Evolutionary conservation across 2,329 filamentous ascomycete species (phyloP).

Genomic region (Colletotrichum trifolii): DNA sequence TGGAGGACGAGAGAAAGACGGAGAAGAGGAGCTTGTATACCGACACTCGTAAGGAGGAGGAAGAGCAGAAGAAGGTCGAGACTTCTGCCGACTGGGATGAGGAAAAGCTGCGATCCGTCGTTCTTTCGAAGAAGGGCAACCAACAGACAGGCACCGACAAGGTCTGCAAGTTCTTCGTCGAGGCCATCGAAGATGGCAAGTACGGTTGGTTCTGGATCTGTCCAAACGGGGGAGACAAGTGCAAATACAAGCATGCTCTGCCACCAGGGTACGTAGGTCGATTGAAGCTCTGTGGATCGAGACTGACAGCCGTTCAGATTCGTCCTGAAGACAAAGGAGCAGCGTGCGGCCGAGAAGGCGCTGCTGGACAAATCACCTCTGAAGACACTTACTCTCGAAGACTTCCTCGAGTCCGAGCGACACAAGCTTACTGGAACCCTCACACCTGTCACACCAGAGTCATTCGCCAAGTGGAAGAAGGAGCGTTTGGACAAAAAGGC

Average conservation of each 20-base stretch:
- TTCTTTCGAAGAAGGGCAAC: slow-evolving; percentile 96
- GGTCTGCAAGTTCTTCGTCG: slow-evolving; percentile 98
- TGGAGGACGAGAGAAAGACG: slow-evolving; percentile 88
- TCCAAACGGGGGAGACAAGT: slow-evolving; percentile 95
- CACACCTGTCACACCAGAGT: slow-evolving; percentile 92
- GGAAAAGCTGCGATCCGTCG: slow-evolving; percentile 90
- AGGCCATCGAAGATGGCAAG: slow-evolving; percentile 97
- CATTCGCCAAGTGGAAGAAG: slow-evolving; percentile 97
- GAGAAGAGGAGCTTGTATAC: slow-evolving; percentile 93
- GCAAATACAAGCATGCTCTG: slow-evolving; percentile 97
- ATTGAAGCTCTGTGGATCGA: background rate
- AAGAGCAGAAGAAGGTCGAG: slow-evolving; percentile 85
- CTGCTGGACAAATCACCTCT: slow-evolving; percentile 95
- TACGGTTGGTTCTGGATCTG: slow-evolving; percentile 99
- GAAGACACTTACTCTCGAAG: slow-evolving; percentile 93
- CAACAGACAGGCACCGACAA: slow-evolving; percentile 96
- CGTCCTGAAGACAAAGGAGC: slow-evolving; percentile 97
- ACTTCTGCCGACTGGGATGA: slow-evolving; percentile 98
- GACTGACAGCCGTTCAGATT: slow-evolving; percentile 67
- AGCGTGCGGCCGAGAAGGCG: slow-evolving; percentile 94
- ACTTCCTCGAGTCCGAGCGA: slow-evolving; percentile 95
- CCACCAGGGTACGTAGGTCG: slow-evolving; percentile 83
- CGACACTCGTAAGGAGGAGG: slow-evolving; percentile 80
- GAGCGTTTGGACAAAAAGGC: slow-evolving; percentile 94
- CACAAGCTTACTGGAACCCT: slow-evolving; percentile 93